These are phyloP conservation scores for Sedum album DNA, from an alignment of 164 flowering plant species.

Conservation along the genomic window DNA sequence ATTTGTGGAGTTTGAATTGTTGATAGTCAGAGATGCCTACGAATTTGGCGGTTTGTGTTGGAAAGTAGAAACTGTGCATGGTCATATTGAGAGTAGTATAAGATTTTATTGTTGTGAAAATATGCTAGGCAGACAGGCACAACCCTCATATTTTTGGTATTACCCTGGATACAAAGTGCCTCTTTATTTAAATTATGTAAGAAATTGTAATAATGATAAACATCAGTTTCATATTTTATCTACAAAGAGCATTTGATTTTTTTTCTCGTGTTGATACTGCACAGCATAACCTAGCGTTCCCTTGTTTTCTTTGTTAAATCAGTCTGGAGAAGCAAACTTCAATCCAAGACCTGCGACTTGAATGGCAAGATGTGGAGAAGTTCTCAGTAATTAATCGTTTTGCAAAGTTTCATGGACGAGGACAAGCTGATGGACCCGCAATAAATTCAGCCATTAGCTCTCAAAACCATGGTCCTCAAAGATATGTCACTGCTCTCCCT, in stretches of 20 bases:
- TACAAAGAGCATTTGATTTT: neutral
- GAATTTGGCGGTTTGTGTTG: too few relatives aligned
- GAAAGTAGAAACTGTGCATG: too few relatives aligned
- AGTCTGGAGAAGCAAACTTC: slow-evolving; percentile 37
- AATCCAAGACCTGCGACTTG: slow-evolving; percentile 31
- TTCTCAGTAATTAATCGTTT: slow-evolving; percentile 40
- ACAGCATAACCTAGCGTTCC: neutral
- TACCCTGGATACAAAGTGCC: too few relatives aligned
- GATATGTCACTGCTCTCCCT: slow-evolving; percentile 63
- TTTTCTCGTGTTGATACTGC: neutral
- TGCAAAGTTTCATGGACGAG: slow-evolving; percentile 40
- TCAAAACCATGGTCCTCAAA: slow-evolving; percentile 40
- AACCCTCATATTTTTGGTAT: too few relatives aligned
- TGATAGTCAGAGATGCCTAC: neutral
- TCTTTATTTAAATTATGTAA: too few relatives aligned
- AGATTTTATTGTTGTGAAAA: too few relatives aligned
- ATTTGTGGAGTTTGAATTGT: neutral
- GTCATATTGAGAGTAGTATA: too few relatives aligned
- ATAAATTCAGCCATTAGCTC: slow-evolving; percentile 21
- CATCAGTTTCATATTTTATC: too few relatives aligned
- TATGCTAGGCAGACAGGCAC: too few relatives aligned
- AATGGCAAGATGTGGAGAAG: slow-evolving; percentile 35
- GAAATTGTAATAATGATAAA: too few relatives aligned
- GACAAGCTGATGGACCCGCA: slow-evolving; percentile 32
- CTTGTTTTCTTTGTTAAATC: neutral